Evolutionary conservation across 2,329 filamentous ascomycete genomes (phyloP).

Genomic region (Elsinoe necatrix): DNA sequence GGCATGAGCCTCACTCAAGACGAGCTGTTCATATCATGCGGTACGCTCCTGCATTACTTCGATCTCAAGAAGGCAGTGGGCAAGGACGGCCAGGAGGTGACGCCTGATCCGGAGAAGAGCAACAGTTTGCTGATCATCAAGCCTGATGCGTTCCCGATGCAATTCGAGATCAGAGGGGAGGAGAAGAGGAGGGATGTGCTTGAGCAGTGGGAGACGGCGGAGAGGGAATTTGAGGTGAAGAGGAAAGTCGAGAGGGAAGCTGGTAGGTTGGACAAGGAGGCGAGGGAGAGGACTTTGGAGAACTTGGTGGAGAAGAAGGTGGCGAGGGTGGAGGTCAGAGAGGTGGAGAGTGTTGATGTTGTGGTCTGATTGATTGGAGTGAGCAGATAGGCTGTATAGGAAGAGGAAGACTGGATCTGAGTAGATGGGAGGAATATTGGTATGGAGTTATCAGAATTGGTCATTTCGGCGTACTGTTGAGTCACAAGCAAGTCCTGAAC

Average conservation of each 20-base stretch:
- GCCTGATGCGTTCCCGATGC: constrained; percentile 48
- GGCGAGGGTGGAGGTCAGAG: not conserved
- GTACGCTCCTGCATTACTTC: constrained; percentile 41
- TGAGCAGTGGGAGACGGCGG: constrained; percentile 32
- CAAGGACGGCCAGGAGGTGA: constrained; percentile 35
- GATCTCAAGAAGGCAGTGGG: constrained; percentile 43
- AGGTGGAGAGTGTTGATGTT: not conserved
- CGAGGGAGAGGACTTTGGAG: constrained; percentile 21
- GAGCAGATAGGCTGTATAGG: too few species aligned
- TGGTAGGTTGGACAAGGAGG: not conserved
- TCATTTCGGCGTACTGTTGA: not conserved
- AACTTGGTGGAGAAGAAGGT: not conserved
- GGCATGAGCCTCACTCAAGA: constrained; percentile 56
- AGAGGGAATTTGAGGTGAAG: constrained; percentile 19
- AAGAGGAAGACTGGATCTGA: too few species aligned
- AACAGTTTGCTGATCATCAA: constrained; percentile 52
- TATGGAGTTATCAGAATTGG: not conserved
- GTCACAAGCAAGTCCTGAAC: not conserved
- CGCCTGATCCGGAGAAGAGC: constrained; percentile 39
- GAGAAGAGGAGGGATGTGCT: constrained; percentile 33
- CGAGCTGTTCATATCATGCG: constrained; percentile 48
- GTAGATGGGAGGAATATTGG: not conserved
- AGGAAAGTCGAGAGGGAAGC: constrained; percentile 4
- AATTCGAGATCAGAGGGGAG: constrained; percentile 43
- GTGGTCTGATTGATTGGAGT: not conserved